Percentiles rank a stretch among this genome's conserved stretches.
Conservation (phyloP, 2,329 filamentous ascomycete genomes). For the Alternaria consortialis region DNA sequence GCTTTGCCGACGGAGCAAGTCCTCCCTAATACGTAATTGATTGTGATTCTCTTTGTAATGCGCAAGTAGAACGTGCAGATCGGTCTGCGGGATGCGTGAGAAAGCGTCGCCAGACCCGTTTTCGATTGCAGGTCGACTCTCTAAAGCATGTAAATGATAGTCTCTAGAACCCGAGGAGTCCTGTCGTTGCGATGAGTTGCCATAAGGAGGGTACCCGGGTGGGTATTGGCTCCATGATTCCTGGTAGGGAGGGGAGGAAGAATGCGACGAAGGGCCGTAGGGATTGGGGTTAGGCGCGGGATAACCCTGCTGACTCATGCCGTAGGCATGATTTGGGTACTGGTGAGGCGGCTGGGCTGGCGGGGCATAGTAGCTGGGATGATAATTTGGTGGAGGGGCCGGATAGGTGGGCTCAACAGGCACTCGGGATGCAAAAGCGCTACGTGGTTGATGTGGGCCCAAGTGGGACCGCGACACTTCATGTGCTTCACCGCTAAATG, state of each 20-base stretch:
- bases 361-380: slow-evolving; percentile 49
- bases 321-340: slow-evolving; percentile 45
- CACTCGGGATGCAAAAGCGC: slow-evolving; percentile 48
- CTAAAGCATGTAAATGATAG: slow-evolving; percentile 40
- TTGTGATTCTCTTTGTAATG: slow-evolving; percentile 62
- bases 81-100: slow-evolving; percentile 49
- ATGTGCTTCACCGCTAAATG: slow-evolving; percentile 41
- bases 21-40: slow-evolving; percentile 60
- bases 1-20: slow-evolving; percentile 59
- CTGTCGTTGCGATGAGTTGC: slow-evolving; percentile 47
- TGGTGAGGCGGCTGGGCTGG: slow-evolving; percentile 46
- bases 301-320: slow-evolving; percentile 48
- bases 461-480: slow-evolving; percentile 38
- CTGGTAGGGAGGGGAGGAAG: slow-evolving; percentile 49
- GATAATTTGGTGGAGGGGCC: slow-evolving; percentile 70
- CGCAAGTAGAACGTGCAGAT: slow-evolving; percentile 50
- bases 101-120: slow-evolving; percentile 51
- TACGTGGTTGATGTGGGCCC: slow-evolving; percentile 40
- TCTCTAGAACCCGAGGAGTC: slow-evolving; percentile 50
- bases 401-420: slow-evolving; percentile 46
- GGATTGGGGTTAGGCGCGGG: slow-evolving; percentile 36
- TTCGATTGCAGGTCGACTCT: slow-evolving; percentile 46
- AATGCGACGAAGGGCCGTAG: slow-evolving; percentile 48
- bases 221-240: slow-evolving; percentile 48
- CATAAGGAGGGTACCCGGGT: slow-evolving; percentile 48